A percentile compares a stretch with the other conserved stretches of the same genome.
These are phyloP conservation scores for Metschnikowia kunwiensis DNA, from an alignment of 805 yeast species.

Conservation along the genomic window DNA sequence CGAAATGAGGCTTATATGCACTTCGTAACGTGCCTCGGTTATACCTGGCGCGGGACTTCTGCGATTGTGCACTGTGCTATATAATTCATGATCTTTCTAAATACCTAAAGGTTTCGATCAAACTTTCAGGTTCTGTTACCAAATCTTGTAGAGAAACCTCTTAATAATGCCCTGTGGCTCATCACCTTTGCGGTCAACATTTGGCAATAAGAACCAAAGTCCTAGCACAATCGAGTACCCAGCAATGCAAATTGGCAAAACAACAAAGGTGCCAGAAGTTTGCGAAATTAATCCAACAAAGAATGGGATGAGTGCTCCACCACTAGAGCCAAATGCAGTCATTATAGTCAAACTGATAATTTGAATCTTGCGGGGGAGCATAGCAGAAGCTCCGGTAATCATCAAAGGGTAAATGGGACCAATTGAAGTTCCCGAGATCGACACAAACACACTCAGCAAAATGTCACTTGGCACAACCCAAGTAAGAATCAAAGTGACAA, in stretches of 20 bases:
- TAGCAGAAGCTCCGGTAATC: conserved; percentile 20
- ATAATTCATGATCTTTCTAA: too few species aligned
- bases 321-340: conserved; percentile 26
- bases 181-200: conserved; percentile 9
- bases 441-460: conserved; percentile 18
- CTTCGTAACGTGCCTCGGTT: too few species aligned
- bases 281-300: conserved; percentile 23
- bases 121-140: conserved; percentile 6
- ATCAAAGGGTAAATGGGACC: conserved; percentile 25
- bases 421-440: conserved; percentile 18
- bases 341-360: conserved; percentile 22
- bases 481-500: conserved; percentile 15
- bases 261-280: conserved; percentile 22
- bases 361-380: conserved; percentile 24
- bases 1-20: too few species aligned
- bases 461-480: conserved; percentile 18
- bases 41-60: too few species aligned
- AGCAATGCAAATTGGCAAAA: conserved; percentile 23
- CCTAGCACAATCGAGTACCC: conserved; percentile 16
- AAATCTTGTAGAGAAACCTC: conserved; percentile 1
- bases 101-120: too few species aligned
- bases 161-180: conserved; percentile 1
- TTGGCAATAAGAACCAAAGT: conserved; percentile 20
- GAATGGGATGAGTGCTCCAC: conserved; percentile 25
- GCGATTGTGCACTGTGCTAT: too few species aligned